Percentiles rank a stretch among this genome's conserved stretches.
Evolutionary conservation across 768 basidiomycete species (phyloP).

Genomic region (Naganishia randhawae): DNA sequence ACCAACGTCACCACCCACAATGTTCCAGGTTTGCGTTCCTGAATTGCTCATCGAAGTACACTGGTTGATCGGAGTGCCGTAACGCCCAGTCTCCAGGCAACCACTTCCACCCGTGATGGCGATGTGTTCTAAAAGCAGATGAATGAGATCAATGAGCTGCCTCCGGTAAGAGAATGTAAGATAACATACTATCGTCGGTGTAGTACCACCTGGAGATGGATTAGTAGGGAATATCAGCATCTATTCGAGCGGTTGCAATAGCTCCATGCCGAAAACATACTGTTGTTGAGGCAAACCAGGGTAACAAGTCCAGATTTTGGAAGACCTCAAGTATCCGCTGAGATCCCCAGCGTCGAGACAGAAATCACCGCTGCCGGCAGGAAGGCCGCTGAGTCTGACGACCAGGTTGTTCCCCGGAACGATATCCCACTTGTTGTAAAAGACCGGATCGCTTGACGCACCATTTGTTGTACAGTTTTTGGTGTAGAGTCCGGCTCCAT

Average conservation of each 20-base stretch:
- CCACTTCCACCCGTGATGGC: neutral
- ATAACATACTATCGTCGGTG: neutral
- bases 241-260: neutral
- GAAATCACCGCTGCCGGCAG: constrained; percentile 6
- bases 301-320: constrained; percentile 13
- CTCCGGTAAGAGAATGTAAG: neutral
- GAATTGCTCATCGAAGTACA: neutral
- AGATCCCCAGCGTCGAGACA: constrained; percentile 5
- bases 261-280: neutral
- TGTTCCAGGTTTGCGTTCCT: constrained; percentile 9
- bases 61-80: neutral
- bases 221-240: neutral
- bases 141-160: no score
- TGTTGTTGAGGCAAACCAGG: constrained; percentile 14
- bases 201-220: constrained; percentile 17
- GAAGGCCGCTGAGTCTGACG: constrained; percentile 5
- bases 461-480: neutral
- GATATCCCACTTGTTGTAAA: constrained; percentile 20
- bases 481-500: constrained; percentile 4
- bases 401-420: constrained; percentile 5
- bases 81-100: neutral
- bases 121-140: constrained; percentile 2
- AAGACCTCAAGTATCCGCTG: neutral
- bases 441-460: neutral
- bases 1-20: neutral